A percentile compares a stretch with the other conserved stretches of the same genome.
Conservation (phyloP, 805 yeast genomes). For the Pichia heedii region DNA sequence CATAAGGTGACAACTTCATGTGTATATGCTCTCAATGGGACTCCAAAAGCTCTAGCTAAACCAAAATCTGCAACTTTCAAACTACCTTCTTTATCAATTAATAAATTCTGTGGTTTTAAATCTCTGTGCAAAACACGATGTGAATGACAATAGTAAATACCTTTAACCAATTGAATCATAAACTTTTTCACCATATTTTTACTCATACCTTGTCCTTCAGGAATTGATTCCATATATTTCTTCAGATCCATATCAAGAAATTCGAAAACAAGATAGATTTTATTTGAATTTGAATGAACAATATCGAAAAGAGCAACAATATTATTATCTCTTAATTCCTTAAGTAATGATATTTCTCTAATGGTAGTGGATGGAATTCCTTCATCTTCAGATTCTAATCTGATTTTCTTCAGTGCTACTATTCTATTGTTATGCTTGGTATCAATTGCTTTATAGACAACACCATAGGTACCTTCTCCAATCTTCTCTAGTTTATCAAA, state of each 20-base stretch:
- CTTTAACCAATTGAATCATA: constrained; percentile 85
- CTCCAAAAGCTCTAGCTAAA: constrained; percentile 94
- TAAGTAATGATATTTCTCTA: constrained; percentile 87
- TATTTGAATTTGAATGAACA: constrained; percentile 90
- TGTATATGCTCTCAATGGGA: constrained; percentile 91
- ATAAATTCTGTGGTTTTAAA: constrained; percentile 89
- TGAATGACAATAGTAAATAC: constrained; percentile 87
- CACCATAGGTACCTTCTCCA: constrained; percentile 98
- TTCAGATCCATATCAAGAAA: constrained; percentile 90
- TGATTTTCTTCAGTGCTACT: constrained; percentile 91
- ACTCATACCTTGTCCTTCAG: constrained; percentile 84
- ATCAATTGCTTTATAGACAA: constrained; percentile 93
- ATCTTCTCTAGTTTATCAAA: constrained; percentile 92
- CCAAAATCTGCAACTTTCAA: constrained; percentile 90
- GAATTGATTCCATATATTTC: constrained; percentile 93
- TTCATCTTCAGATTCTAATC: constrained; percentile 93
- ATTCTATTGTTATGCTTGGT: constrained; percentile 82
- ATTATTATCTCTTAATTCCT: constrained; percentile 89
- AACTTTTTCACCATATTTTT: constrained; percentile 85
- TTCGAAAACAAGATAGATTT: constrained; percentile 87
- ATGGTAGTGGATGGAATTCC: constrained; percentile 99
- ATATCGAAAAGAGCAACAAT: constrained; percentile 88
- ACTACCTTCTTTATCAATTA: constrained; percentile 93
- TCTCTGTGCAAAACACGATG: constrained; percentile 94
- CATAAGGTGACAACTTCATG: constrained; percentile 97